A percentile compares a stretch with the other conserved stretches of the same genome.
Evolutionary conservation across 2,329 filamentous ascomycete genomes (phyloP).

Genomic region (Aureobasidium sp.): DNA sequence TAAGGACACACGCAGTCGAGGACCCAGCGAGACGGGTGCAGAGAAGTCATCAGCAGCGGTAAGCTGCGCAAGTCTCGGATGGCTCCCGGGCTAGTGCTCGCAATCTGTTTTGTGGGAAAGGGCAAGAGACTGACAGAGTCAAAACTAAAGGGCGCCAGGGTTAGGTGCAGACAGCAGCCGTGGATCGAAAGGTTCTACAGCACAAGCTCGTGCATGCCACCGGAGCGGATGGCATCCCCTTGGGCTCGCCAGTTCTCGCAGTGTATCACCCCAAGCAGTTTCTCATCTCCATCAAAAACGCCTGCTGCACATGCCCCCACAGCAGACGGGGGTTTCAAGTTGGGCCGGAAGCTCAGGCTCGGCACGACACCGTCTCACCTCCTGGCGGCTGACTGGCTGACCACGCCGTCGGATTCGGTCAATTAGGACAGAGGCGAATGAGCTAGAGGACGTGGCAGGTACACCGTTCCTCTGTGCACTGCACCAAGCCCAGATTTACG

Average conservation of each 20-base stretch:
- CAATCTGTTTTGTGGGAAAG: constrained; percentile 19
- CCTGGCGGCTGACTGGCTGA: constrained; percentile 21
- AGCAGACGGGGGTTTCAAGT: constrained; percentile 21
- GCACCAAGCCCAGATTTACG: constrained; percentile 20
- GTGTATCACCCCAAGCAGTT: constrained; percentile 17
- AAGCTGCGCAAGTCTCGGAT: constrained; percentile 23
- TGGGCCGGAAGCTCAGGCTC: constrained; percentile 21
- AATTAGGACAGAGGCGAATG: constrained; percentile 10
- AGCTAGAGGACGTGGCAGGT: constrained; percentile 21
- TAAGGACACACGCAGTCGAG: constrained; percentile 21
- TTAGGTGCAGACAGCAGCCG: constrained; percentile 20
- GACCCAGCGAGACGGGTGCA: constrained; percentile 21
- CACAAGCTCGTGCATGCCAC: constrained; percentile 20
- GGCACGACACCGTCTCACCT: constrained; percentile 21
- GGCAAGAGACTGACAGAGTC: constrained; percentile 4
- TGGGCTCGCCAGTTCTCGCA: constrained; percentile 11
- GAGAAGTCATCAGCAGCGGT: constrained; percentile 22
- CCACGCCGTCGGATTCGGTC: constrained; percentile 18
- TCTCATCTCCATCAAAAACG: constrained; percentile 8
- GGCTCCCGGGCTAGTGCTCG: constrained; percentile 22
- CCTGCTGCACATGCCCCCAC: constrained; percentile 17
- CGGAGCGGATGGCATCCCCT: constrained; percentile 11
- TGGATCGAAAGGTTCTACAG: constrained; percentile 22
- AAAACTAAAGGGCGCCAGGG: constrained; percentile 14
- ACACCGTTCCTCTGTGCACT: constrained; percentile 20